These are phyloP conservation scores for Podochytrium sp. DNA, from an alignment of 192 early-diverging fungal species.

Conservation along the genomic window DNA sequence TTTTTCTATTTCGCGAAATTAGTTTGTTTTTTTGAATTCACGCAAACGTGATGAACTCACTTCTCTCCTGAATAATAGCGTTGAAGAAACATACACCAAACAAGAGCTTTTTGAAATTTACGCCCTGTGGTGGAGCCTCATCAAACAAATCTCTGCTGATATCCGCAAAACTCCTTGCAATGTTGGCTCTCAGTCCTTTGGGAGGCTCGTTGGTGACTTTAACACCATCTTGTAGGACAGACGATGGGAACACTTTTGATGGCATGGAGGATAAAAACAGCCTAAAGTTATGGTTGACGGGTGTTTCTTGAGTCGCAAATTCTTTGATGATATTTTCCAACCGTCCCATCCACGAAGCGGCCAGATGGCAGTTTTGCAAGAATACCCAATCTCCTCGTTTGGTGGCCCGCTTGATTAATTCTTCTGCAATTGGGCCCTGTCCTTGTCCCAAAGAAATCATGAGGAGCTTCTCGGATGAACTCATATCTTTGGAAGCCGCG, in stretches of 20 bases:
- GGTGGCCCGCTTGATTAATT: conserved; percentile 51
- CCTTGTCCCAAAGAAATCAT: conserved; percentile 69
- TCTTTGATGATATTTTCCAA: conserved; percentile 63
- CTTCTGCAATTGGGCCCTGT: conserved; percentile 65
- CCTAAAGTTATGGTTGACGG: conserved; percentile 57
- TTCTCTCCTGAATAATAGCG: conserved; percentile 66
- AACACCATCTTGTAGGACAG: conserved; percentile 66
- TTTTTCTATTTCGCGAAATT: conserved; percentile 36
- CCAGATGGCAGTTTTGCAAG: conserved; percentile 67
- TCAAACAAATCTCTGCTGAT: conserved; percentile 60
- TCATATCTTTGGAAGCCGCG: conserved; percentile 54
- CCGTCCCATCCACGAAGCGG: conserved; percentile 63
- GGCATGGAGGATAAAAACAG: conserved; percentile 69
- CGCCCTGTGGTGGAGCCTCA: conserved; percentile 60
- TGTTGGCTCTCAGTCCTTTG: conserved; percentile 61
- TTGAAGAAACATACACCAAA: conserved; percentile 71
- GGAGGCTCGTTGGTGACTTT: conserved; percentile 70
- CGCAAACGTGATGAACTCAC: conserved; percentile 3
- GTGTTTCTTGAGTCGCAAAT: conserved; percentile 43
- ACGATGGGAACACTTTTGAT: conserved; percentile 62
- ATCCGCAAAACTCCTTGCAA: conserved; percentile 65
- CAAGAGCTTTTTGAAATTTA: conserved; percentile 59
- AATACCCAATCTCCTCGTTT: conserved; percentile 65
- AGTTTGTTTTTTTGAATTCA: neutral
- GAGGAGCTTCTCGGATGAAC: conserved; percentile 56